Base-by-base conservation (phyloP, 2,329 filamentous ascomycete genomes). In the Fusarium xyrophilum region DNA sequence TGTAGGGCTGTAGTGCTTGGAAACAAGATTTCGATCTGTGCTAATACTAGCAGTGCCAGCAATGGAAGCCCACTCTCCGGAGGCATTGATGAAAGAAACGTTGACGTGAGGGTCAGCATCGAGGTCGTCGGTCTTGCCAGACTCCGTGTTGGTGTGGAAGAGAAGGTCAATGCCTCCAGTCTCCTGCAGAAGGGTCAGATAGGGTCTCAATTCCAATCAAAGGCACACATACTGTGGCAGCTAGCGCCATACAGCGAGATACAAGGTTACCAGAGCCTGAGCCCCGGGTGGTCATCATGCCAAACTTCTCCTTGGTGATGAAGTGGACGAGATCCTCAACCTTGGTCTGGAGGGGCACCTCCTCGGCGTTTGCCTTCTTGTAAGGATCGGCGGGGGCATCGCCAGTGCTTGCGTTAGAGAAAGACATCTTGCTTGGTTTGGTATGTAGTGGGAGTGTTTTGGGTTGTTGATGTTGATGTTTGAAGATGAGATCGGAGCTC, bases 81-180 rank as follows among this genome's bases (percentile, higher is more conserved):
- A 87, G 69, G 80, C 79, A 77, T 91, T 91, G 71, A 95, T 84
- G 83, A 97, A 97, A 48, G 90, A 87, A 69, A 97, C 85, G 82
- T 97, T 96, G 82, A 93, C 86, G 71, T 92, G 86, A 0, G 89
- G 82, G 78, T 96, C 89, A 59, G 83, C 82, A 59, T 87, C 83
- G 42, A 97, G 85, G 75, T 97, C 93, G 78, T 93, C 86, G 8
- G 92, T 93, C 85, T 97, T 97, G 81, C 92, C 89, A 13, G 92
- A 93, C 77, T 95, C 91, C 67, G 92, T 93, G 83, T 97, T 97
- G 76, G 93, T 93, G 83, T 96, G 91, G 86, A 97, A 97, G 78
- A 97, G 86, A 59, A 96, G 86, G 77, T 96, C 93, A 60, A 93
- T 85, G 74, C 91, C 91, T 68, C 89, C 90, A 65, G 85, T 84